Evolutionary conservation across 1,139 yeast species (phyloP), one percentile per base, ranked within the genome.

Genomic region (Hansenula lynferdii): DNA sequence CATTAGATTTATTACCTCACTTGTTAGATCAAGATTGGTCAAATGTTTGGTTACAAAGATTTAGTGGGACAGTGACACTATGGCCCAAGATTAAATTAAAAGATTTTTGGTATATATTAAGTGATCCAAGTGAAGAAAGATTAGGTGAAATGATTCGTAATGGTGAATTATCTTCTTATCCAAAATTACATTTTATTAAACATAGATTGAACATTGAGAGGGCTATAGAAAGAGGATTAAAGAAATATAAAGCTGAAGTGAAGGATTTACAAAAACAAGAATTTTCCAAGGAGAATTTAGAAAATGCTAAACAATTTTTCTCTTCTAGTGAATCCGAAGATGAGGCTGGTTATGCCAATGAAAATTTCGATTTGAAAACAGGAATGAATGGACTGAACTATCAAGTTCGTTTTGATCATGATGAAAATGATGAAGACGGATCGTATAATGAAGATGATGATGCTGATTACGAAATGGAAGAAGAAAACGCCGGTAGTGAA

Each of bases 11-110:
- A 28, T 63, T 83, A 34, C 95, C 95, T 3, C 75, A 76, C 46
- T 58, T 83, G 34, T 61, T 80, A 61, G 84, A 82, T 50, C 89
- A 80, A 56, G 94, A 85, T 58, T 85, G 92, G 92, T 80, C 85
- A 53, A 79, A 77, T 52, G 70, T 85, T 31, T 85, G 85, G 74
- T 62, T 85, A 28, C 95, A 85, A 60, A 67, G 73, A 42, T 85
- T 85, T 52, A 75, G 82, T 31, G 95, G 95, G 2, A 69, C 85
- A 0, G 79, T 85, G 10, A 85, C 94, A 0, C 69, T 85, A 23
- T 84, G 89, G 81, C 94, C 94, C 4, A 70, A 80, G 47, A 75
- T 79, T 48, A 64, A 64, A 32, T 57, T 81, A 15, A 60, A 56
- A 28, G 94, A 85, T 54, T 78, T 82, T 50, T 70, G 70, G 66